Conservation (phyloP, 1,284 basidiomycete genomes). For the Moesziomyces sp. region DNA sequence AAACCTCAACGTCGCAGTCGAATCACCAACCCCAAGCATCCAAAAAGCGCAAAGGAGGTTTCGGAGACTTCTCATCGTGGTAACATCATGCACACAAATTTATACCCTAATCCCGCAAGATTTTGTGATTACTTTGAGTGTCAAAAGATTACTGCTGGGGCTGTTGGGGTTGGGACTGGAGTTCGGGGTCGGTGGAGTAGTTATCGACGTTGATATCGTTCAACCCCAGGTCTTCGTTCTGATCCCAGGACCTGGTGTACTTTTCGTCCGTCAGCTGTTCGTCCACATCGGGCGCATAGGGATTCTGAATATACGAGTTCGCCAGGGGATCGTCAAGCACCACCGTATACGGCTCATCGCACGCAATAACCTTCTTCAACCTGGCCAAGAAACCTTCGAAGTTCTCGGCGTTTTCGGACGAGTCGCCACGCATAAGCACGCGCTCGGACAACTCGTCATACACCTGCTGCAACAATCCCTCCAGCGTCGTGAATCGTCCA, state of each 20-base stretch:
- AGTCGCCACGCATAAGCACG: slow-evolving; percentile 82
- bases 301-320: slow-evolving; percentile 94
- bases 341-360: slow-evolving; percentile 73
- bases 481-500: slow-evolving; percentile 97
- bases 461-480: slow-evolving; percentile 92
- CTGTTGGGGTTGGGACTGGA: slow-evolving; percentile 10
- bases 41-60: slow-evolving; percentile 37
- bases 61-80: slow-evolving; percentile 63
- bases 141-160: background rate
- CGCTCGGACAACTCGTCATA: slow-evolving; percentile 95
- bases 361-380: slow-evolving; percentile 70
- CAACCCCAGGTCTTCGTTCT: slow-evolving; percentile 94
- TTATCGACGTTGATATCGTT: slow-evolving; percentile 88
- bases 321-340: slow-evolving; percentile 95
- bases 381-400: slow-evolving; percentile 77
- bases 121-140: background rate
- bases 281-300: slow-evolving; percentile 74
- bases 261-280: slow-evolving; percentile 72
- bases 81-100: slow-evolving; percentile 7
- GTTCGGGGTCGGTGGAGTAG: slow-evolving; percentile 19
- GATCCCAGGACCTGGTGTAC: slow-evolving; percentile 86
- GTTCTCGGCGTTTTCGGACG: slow-evolving; percentile 57
- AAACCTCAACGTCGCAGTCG: too few species aligned
- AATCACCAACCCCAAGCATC: background rate
- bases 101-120: background rate